Conservation (phyloP, 1,139 yeast genomes). For the Lodderomyces orthopsilosis region DNA sequence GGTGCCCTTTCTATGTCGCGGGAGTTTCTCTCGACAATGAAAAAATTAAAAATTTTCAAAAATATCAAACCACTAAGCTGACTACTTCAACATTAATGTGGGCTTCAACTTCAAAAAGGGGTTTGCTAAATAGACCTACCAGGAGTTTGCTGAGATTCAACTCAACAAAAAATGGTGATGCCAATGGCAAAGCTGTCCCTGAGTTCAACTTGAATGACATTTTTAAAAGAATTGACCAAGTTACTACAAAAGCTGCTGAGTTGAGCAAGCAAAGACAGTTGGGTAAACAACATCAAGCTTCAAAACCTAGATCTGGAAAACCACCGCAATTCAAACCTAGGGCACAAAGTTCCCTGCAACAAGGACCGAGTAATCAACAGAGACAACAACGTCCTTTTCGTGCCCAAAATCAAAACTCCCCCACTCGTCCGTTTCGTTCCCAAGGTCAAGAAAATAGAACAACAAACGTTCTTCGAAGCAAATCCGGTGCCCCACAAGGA, state of each 20-base stretch:
- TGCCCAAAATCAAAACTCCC: slow-evolving; percentile 2
- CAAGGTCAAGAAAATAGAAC: slow-evolving; percentile 5
- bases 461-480: slow-evolving; percentile 3
- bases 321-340: neutral
- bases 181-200: slow-evolving; percentile 7
- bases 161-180: slow-evolving; percentile 8
- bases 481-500: neutral
- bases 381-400: slow-evolving; percentile 4
- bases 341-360: neutral
- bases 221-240: slow-evolving; percentile 35
- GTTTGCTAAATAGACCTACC: slow-evolving; percentile 5
- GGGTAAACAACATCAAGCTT: neutral
- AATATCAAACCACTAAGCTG: neutral
- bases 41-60: slow-evolving; percentile 6
- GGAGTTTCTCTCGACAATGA: neutral
- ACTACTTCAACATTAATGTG: slow-evolving; percentile 6
- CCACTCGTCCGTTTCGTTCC: slow-evolving; percentile 1
- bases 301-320: neutral
- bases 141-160: slow-evolving; percentile 9
- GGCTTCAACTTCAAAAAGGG: slow-evolving; percentile 8
- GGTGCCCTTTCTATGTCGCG: slow-evolving; percentile 1
- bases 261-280: slow-evolving; percentile 2
- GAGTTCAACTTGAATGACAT: slow-evolving; percentile 28
- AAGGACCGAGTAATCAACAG: neutral
- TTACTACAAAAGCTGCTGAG: slow-evolving; percentile 17